These are phyloP conservation scores for Leptodontidium sp. DNA, from an alignment of 2,329 filamentous ascomycete species.

Conservation along the genomic window DNA sequence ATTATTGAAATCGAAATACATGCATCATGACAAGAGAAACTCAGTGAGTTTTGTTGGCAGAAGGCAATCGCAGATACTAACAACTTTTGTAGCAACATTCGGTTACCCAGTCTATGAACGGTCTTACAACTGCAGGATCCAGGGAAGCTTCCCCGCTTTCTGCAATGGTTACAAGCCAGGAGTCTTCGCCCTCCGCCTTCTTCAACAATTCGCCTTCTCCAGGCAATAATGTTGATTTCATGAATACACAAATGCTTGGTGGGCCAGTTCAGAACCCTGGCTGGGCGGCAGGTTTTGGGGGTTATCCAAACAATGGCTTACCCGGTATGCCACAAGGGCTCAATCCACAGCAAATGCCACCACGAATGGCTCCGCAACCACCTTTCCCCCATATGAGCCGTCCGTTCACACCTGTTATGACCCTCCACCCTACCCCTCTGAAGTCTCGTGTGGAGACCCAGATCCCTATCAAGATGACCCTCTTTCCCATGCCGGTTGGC, in stretches of 20 bases:
- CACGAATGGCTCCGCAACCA: slow-evolving; percentile 35
- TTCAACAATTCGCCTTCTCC: slow-evolving; percentile 59
- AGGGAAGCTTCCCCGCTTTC: slow-evolving; percentile 64
- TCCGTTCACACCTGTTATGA: slow-evolving; percentile 54
- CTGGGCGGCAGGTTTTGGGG: slow-evolving; percentile 49
- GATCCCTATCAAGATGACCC: slow-evolving; percentile 84
- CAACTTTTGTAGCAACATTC: slow-evolving; percentile 56
- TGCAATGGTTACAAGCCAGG: slow-evolving; percentile 59
- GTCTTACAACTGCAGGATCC: slow-evolving; percentile 56
- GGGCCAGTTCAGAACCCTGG: slow-evolving; percentile 36
- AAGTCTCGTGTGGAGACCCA: slow-evolving; percentile 98
- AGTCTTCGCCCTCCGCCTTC: slow-evolving; percentile 58
- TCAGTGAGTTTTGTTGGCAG: slow-evolving; percentile 50
- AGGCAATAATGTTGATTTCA: slow-evolving; percentile 51
- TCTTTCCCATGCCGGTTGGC: slow-evolving; percentile 77
- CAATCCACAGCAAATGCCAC: slow-evolving; percentile 33
- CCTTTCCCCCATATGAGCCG: slow-evolving; percentile 39
- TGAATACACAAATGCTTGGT: slow-evolving; percentile 45
- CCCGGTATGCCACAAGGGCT: slow-evolving; percentile 30
- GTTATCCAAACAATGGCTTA: slow-evolving; percentile 31
- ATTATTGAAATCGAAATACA: slow-evolving; percentile 39
- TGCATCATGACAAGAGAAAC: slow-evolving; percentile 51
- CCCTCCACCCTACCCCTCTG: slow-evolving; percentile 71
- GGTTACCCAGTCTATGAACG: slow-evolving; percentile 59
- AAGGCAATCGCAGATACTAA: slow-evolving; percentile 41